Evolutionary conservation across 305 asterid species (phyloP), one percentile per base, ranked within the genome.

Genomic region (Coffea humblotiana): DNA sequence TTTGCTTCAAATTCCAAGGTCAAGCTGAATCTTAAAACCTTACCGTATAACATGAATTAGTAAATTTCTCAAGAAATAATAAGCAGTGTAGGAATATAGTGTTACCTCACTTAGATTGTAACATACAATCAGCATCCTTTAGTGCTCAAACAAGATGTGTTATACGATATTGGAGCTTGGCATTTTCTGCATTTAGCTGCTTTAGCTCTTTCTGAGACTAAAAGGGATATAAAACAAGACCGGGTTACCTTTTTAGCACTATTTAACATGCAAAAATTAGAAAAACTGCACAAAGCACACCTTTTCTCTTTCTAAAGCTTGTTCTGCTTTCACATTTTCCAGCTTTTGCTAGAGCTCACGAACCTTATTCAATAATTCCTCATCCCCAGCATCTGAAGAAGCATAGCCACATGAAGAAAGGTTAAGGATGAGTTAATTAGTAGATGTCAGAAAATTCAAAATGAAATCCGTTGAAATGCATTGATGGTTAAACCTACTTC

Each of bases 131-230:
- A 80, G 86, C 88, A 90, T 90, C 96, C 80, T 86, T 84, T 78
- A 92, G 76, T 1, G 95, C 94, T 82, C 89, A 87, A 77, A 90
- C 87, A 32, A 94, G 98, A 90, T 94, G 98, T 72, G 76, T 78
- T 70, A 93, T 85, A 64, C 93, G 96, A 71, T 94, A 91, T 72
- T 88, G 88, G 72, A 92, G 96, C 89, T 92, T 93, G 45, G 89
- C 90, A 72, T 90, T 92, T 81, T 93, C 98, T 9, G 81, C 82
- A 45, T 76, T 69, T 66, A 91, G 94, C 76, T 67, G 67, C 51
- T 86, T 82, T 72, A 85, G 75, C 88, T 93, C 94, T 85, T 89
- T 90, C 83, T 56, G 78, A 78, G 86, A 93, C 97, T 94, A 88
- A 79, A 81, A 64, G 60, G 52, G 77, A 67, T n/a, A 61, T 5